Evolutionary conservation across 2,329 filamentous ascomycete species (phyloP).

Genomic region (Cytospora chrysosperma): DNA sequence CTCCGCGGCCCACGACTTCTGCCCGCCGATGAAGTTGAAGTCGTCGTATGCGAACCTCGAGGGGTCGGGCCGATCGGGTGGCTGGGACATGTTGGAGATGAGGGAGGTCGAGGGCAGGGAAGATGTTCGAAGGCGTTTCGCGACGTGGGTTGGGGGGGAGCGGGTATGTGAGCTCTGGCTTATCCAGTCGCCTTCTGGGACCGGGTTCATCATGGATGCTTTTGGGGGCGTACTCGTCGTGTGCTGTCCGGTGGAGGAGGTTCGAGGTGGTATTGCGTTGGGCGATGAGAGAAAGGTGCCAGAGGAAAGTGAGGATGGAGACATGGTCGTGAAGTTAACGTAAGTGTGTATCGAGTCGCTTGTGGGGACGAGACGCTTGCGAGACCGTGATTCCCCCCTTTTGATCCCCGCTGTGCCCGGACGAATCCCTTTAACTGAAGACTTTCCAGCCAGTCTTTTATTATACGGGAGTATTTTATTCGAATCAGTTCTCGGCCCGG

Average conservation of each 20-base stretch:
- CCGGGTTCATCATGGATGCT: slow-evolving; percentile 46
- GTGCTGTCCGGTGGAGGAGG: slow-evolving; percentile 61
- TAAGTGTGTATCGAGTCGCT: background rate
- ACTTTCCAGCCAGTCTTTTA: background rate
- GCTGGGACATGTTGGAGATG: slow-evolving; percentile 36
- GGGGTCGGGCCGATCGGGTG: slow-evolving; percentile 46
- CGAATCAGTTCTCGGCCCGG: background rate
- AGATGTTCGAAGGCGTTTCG: slow-evolving; percentile 31
- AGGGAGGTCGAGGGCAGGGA: slow-evolving; percentile 34
- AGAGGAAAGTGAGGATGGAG: slow-evolving; percentile 26
- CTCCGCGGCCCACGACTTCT: slow-evolving; percentile 63
- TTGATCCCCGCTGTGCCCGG: background rate
- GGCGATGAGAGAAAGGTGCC: slow-evolving; percentile 49
- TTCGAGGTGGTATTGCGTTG: slow-evolving; percentile 69
- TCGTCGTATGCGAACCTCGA: slow-evolving; percentile 55
- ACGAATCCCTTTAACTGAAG: background rate
- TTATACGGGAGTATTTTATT: background rate
- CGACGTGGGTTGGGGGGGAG: slow-evolving; percentile 19
- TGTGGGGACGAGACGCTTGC: background rate
- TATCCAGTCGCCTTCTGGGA: slow-evolving; percentile 64
- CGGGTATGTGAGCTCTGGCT: slow-evolving; percentile 39
- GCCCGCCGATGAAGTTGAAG: slow-evolving; percentile 48
- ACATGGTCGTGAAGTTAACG: slow-evolving; percentile 15
- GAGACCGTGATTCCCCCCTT: background rate
- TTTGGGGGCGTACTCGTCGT: slow-evolving; percentile 28